These are phyloP conservation scores for Saccharomyces eubayanus DNA, from an alignment of 805 yeast genomes.

Conservation along the genomic window DNA sequence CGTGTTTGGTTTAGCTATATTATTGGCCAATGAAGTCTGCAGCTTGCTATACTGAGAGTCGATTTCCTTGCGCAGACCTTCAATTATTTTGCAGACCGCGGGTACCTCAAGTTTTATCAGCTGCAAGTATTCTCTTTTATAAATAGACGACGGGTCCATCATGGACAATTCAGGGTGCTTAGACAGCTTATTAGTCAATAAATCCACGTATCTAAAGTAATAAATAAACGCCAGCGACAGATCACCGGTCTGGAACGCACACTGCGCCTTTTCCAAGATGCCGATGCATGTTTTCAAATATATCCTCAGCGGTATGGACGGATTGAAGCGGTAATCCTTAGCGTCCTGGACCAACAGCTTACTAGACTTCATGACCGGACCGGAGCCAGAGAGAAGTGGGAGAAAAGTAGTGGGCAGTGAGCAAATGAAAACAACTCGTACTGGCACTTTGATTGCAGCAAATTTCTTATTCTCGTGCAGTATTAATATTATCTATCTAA, in stretches of 20 bases:
- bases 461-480: not conserved
- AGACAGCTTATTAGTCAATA: slow-evolving; percentile 26
- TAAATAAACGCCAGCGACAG: slow-evolving; percentile 46
- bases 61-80: slow-evolving; percentile 20
- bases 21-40: slow-evolving; percentile 22
- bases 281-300: slow-evolving; percentile 48
- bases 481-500: not conserved
- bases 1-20: slow-evolving; percentile 17
- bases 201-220: slow-evolving; percentile 51
- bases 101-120: slow-evolving; percentile 29
- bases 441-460: not conserved
- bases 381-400: not conserved
- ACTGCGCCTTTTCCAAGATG: slow-evolving; percentile 39
- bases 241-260: slow-evolving; percentile 25
- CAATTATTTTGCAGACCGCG: slow-evolving; percentile 23
- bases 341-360: slow-evolving; percentile 36
- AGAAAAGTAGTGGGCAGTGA: not conserved
- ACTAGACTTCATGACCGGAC: not conserved
- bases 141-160: slow-evolving; percentile 2
- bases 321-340: slow-evolving; percentile 44
- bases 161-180: slow-evolving; percentile 21
- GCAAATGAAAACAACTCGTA: not conserved
- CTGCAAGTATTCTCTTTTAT: slow-evolving; percentile 21
- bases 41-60: slow-evolving; percentile 17
- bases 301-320: slow-evolving; percentile 40